Base-by-base conservation (phyloP, 192 early-diverging fungal genomes). In the Rhizophagus clarus region DNA sequence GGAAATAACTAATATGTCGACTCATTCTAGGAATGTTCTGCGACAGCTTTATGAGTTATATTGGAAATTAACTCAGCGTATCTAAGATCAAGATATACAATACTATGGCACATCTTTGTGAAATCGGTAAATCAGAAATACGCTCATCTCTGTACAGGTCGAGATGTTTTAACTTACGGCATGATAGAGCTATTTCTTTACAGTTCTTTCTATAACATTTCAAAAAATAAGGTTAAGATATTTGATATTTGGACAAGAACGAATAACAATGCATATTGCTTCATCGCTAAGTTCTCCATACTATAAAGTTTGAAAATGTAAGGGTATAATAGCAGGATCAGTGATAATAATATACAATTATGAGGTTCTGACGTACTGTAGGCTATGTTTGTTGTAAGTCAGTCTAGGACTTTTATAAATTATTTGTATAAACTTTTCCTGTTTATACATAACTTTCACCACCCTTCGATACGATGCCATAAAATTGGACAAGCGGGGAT, bases 101-200 rank as follows among this genome's bases (percentile, higher is more conserved):
- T 12, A 47, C 12, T 69, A 69, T 32, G 29, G 37, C 31, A 69
- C 67, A 37, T 69, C 37, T 69, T 69, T 31, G 67, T 6, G 1
- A 69, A 69, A 69, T 69, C 10, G 67, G 37, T 34, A 5, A 32
- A 69, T 74, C 49, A 74, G 47, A 47, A 60, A 74, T 74, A 24
- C 6, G n/a, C 45, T 26, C 29, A 29, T 5, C 37, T 49, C n/a
- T 49, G 8, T 60, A 29, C 5, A 74, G 28, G 45, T 60, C 28
- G 10, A 74, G 49, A 73, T 49, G 20, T 73, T 73, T 22, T 51
- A 73, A 26, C 32, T 73, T 73, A 49, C 10, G 10, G 28, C 45
- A 73, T 15, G 24, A 49, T 24, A 14, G 34, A 20, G 72, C 11
- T 73, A 49, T 47, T 73, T 17, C 45, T 51, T 73, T 26, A 73